These are phyloP conservation scores for Abortiporus biennis DNA, from an alignment of 1,284 basidiomycete genomes.

Conservation along the genomic window DNA sequence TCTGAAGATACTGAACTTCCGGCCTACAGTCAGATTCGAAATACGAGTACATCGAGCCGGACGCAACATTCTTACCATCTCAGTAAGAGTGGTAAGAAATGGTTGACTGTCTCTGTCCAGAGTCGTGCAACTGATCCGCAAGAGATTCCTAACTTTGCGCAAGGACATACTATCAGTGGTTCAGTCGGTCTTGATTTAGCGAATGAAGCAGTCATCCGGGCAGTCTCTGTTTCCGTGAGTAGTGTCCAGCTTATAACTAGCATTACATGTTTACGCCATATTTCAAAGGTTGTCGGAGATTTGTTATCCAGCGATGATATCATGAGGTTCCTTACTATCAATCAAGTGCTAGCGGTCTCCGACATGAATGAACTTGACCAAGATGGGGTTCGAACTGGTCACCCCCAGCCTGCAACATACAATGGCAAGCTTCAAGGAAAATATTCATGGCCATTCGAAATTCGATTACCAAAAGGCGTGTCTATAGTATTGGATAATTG, in stretches of 20 bases:
- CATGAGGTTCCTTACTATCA: constrained; percentile 37
- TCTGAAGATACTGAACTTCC: no score
- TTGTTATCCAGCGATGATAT: constrained; percentile 29
- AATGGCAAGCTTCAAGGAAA: constrained; percentile 41
- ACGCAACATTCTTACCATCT: constrained; percentile 17
- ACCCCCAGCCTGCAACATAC: constrained; percentile 10
- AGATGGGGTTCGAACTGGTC: neutral
- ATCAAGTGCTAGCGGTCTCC: constrained; percentile 17
- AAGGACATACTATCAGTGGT: constrained; percentile 39
- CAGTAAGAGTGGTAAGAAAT: constrained; percentile 23
- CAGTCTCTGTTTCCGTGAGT: constrained; percentile 35
- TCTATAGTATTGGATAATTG: constrained; percentile 13
- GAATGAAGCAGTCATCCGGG: constrained; percentile 38
- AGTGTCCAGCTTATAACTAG: neutral
- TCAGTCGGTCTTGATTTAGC: constrained; percentile 37
- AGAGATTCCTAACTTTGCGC: constrained; percentile 33
- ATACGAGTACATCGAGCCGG: no score
- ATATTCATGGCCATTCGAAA: constrained; percentile 40
- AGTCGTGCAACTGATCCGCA: constrained; percentile 31
- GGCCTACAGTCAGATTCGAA: constrained; percentile 14
- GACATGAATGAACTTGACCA: constrained; percentile 6
- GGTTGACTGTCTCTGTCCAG: constrained; percentile 35
- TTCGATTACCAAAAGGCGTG: constrained; percentile 37
- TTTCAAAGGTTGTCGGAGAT: constrained; percentile 10
- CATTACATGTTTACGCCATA: neutral